Base-by-base conservation (phyloP, 1,139 yeast species). In the Yamadazyma triangularis region DNA sequence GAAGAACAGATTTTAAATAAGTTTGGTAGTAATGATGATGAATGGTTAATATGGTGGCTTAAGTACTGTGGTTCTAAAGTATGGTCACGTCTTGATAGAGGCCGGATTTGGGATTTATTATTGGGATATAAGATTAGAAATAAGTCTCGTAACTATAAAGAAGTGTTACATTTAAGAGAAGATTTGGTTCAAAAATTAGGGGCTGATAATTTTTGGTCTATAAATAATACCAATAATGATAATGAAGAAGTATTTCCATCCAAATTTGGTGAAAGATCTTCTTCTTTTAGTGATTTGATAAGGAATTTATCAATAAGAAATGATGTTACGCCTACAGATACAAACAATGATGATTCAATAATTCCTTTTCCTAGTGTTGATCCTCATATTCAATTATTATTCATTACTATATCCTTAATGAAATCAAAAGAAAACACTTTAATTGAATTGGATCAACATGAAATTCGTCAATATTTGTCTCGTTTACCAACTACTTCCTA, bases 11-110 rank as follows among this genome's bases (percentile, higher is more conserved):
- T 83, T 24, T 58, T 84, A 31, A 67, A 75, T 34, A 72, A 79
- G 27, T 64, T 73, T 41, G 80, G 79, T 24, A 63, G 75, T 29
- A 70, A 74, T 33, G 89, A 86, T 45, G 93, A 85, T 45, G 93
- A 84, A 49, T 89, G 96, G 96, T 64, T 88, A 23, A 70, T 86
- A 23, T 89, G 96, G 95, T 89, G 96, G 96, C 64, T 88, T 41
- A 86, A 88, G 50, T 88, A 86, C 70, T 76, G 86, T 49, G 96
- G 96, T n/a, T 75, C 93, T 9, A 84, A 85, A 55, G 89, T 83
- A 7, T 79, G 94, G 77, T 81, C 89, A 32, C 71, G 81, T 39
- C 70, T 71, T 40, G 96, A 87, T 55, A 61, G 96, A 33, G 96
- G 93, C 4, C 68, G 96, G 39, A 69, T 87, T 12, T 89, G 96